phyloP scores from a whole-genome alignment of 495 filamentous ascomycete genomes.

The Penicillium crystallinum region DNA sequence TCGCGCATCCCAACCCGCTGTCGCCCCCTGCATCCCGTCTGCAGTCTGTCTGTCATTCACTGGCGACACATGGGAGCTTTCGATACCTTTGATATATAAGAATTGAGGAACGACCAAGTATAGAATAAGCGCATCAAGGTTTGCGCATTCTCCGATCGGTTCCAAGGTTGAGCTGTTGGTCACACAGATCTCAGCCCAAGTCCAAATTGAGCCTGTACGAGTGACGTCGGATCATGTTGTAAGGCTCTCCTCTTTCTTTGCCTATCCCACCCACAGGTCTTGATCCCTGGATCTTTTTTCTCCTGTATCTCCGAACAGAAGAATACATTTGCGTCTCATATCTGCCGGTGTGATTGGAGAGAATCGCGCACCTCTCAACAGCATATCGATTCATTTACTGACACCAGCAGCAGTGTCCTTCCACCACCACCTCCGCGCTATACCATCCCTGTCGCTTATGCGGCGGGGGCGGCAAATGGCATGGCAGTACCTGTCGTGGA shows the following conservation, averaged over 20 bases:
- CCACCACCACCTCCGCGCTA: slow-evolving; percentile 84
- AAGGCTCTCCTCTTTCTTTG: slow-evolving; percentile 16
- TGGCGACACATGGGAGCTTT: not conserved
- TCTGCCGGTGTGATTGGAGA: not conserved
- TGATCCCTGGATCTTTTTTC: not conserved
- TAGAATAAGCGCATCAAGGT: not conserved
- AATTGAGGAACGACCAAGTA: not conserved
- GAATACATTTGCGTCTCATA: not conserved
- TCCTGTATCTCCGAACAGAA: not conserved
- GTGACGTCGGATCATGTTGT: slow-evolving; percentile 33
- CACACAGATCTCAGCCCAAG: slow-evolving; percentile 6
- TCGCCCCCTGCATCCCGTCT: not conserved
- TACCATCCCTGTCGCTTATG: slow-evolving; percentile 61
- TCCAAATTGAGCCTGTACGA: slow-evolving; percentile 8
- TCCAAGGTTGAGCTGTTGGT: slow-evolving; percentile 4
- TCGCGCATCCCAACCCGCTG: not conserved
- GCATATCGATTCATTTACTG: slow-evolving; percentile 10
- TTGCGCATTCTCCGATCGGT: not conserved
- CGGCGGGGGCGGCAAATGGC: slow-evolving; percentile 56
- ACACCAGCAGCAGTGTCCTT: slow-evolving; percentile 54
- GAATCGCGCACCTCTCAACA: not conserved
- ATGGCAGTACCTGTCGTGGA: slow-evolving; percentile 71
- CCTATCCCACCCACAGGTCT: not conserved
- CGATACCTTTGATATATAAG: not conserved
- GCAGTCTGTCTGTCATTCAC: not conserved